Conservation (phyloP, 2,329 filamentous ascomycete species). For the Aspergillus persii region DNA sequence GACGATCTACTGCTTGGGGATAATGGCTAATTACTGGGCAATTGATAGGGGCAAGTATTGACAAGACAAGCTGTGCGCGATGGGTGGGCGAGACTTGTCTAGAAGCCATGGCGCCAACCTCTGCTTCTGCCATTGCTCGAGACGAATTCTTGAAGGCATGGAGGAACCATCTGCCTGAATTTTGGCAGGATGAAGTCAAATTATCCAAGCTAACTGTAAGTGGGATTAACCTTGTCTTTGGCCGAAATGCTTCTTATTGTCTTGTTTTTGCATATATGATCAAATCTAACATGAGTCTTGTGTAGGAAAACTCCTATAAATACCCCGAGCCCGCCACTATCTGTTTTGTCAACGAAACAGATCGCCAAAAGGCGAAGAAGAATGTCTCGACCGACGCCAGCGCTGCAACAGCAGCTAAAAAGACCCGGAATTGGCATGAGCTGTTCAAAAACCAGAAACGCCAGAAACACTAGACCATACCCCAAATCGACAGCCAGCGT, state of each 20-base stretch:
- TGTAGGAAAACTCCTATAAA: conserved; percentile 33
- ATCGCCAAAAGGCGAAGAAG: conserved; percentile 29
- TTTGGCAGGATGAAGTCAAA: conserved; percentile 38
- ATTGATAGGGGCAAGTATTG: conserved; percentile 39
- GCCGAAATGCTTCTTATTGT: too few relatives aligned
- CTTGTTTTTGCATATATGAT: neutral
- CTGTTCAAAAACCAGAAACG: conserved; percentile 39
- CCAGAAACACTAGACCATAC: conserved; percentile 26
- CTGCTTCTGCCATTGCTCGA: conserved; percentile 28
- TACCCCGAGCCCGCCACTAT: conserved; percentile 36
- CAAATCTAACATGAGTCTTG: conserved; percentile 5
- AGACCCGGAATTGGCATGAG: conserved; percentile 45
- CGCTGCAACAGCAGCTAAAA: conserved; percentile 30
- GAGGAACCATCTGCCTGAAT: conserved; percentile 45
- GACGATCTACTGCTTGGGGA: conserved; percentile 1
- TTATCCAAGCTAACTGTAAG: conserved; percentile 34
- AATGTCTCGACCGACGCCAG: conserved; percentile 22
- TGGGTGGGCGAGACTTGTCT: conserved; percentile 44
- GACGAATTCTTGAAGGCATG: conserved; percentile 38
- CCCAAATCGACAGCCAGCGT: neutral
- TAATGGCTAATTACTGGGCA: conserved; percentile 8
- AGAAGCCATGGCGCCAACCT: conserved; percentile 35
- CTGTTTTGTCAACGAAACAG: conserved; percentile 32
- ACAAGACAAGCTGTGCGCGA: conserved; percentile 31
- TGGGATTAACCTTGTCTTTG: neutral